These are phyloP conservation scores for Boletus sensibilis DNA, from an alignment of 768 basidiomycete genomes.

Conservation along the genomic window DNA sequence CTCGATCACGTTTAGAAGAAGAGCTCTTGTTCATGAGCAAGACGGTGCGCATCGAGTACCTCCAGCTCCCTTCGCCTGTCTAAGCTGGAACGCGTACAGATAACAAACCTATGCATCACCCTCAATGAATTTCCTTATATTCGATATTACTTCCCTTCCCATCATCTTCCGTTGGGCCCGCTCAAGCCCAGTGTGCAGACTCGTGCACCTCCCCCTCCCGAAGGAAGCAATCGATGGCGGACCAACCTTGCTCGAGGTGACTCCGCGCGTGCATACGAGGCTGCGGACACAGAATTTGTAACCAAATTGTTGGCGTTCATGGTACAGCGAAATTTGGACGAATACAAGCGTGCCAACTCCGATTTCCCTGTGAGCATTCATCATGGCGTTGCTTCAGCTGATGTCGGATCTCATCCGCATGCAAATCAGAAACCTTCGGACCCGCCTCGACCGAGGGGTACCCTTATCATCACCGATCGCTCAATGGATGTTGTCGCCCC, in stretches of 20 bases:
- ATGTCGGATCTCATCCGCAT: background rate
- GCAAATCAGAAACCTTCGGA: conserved; percentile 51
- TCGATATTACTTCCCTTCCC: conserved; percentile 85
- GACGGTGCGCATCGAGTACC: conserved; percentile 42
- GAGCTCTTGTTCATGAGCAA: conserved; percentile 78
- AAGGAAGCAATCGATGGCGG: conserved; percentile 69
- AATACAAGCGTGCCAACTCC: conserved; percentile 79
- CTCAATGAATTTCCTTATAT: conserved; percentile 91
- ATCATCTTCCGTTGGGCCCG: conserved; percentile 82
- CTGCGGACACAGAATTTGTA: conserved; percentile 71
- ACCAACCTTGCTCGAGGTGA: conserved; percentile 77
- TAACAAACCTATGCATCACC: conserved; percentile 85
- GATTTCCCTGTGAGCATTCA: conserved; percentile 75
- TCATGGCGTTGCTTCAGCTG: background rate
- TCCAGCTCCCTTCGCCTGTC: background rate
- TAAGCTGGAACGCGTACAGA: conserved; percentile 42
- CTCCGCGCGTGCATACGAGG: conserved; percentile 65
- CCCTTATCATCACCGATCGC: conserved; percentile 92
- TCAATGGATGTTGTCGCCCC: conserved; percentile 92
- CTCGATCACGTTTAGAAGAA: conserved; percentile 79
- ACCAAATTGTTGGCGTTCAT: conserved; percentile 81
- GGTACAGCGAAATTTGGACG: conserved; percentile 83
- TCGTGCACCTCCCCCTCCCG: conserved; percentile 64
- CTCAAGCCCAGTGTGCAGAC: conserved; percentile 67
- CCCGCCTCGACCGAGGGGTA: conserved; percentile 64